These are phyloP conservation scores for Globisporangium cederbergense DNA, from an alignment of 352 stramenopile genomes.

Conservation along the genomic window DNA sequence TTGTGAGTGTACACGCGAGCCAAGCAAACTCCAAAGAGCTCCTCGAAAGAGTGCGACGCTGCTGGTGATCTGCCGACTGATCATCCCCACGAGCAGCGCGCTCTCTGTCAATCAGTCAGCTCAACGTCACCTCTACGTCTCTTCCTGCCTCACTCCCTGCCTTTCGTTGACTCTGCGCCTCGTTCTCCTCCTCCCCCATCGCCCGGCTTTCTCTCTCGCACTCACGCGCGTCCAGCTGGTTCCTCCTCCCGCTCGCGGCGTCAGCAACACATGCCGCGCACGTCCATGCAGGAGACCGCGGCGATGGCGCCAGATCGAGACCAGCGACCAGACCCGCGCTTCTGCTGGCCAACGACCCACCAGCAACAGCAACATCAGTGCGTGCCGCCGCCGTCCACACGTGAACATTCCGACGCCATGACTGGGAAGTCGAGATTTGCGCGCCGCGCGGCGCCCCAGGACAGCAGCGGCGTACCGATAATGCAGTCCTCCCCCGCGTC, in stretches of 20 bases:
- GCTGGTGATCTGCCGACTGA: too few species aligned
- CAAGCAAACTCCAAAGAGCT: too few species aligned
- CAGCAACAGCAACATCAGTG: neutral
- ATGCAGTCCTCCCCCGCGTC: neutral
- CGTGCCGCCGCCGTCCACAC: neutral
- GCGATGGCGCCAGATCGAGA: neutral
- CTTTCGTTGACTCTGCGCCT: too few species aligned
- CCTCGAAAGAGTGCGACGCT: too few species aligned
- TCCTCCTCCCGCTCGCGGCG: neutral
- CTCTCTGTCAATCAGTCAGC: too few species aligned
- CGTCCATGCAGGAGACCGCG: neutral
- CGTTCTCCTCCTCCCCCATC: neutral
- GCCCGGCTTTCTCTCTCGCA: neutral
- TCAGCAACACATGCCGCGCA: slow-evolving; percentile 13
- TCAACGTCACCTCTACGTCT: too few species aligned
- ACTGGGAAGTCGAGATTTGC: neutral
- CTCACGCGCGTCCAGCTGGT: neutral
- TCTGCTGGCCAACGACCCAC: neutral
- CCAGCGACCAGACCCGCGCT: neutral
- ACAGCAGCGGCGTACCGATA: neutral
- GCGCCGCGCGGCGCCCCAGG: neutral
- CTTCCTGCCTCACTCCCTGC: too few species aligned
- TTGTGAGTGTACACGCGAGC: too few species aligned
- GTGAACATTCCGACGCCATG: slow-evolving; percentile 8
- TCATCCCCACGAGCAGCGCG: too few species aligned